Percentiles rank a stretch among this genome's conserved stretches.
phyloP scores from a whole-genome alignment of 2,329 filamentous ascomycete genomes.

The Emericellopsis cladophorae region DNA sequence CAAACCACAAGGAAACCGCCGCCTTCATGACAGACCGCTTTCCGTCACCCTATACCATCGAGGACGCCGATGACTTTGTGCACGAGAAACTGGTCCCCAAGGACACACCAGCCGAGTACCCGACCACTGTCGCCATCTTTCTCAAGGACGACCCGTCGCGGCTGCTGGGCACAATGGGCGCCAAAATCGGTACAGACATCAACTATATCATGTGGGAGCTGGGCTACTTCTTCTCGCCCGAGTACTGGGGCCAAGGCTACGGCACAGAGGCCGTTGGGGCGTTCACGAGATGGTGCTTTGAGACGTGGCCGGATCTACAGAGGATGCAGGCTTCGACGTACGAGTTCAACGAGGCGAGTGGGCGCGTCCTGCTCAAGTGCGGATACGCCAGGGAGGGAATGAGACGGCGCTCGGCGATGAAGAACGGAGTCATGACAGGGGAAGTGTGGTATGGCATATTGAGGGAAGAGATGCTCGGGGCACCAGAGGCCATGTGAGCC shows the following conservation, averaged over 20 bases:
- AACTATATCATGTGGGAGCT: slow-evolving; percentile 31
- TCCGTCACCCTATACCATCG: slow-evolving; percentile 29
- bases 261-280: slow-evolving; percentile 23
- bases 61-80: slow-evolving; percentile 25
- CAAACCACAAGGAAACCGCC: slow-evolving; percentile 24
- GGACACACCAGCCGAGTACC: slow-evolving; percentile 8
- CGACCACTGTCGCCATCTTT: slow-evolving; percentile 21
- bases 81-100: slow-evolving; percentile 6
- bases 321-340: slow-evolving; percentile 27
- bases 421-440: slow-evolving; percentile 17
- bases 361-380: slow-evolving; percentile 24
- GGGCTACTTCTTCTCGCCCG: slow-evolving; percentile 32
- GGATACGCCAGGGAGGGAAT: slow-evolving; percentile 31
- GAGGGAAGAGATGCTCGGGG: neutral
- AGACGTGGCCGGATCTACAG: slow-evolving; percentile 22
- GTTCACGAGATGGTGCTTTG: slow-evolving; percentile 30
- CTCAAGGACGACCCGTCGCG: slow-evolving; percentile 7
- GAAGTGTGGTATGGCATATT: neutral
- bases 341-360: slow-evolving; percentile 26
- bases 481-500: too few relatives aligned
- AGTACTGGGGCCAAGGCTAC: slow-evolving; percentile 32
- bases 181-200: slow-evolving; percentile 16
- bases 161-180: neutral
- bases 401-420: slow-evolving; percentile 25
- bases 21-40: slow-evolving; percentile 29